phyloP scores from a whole-genome alignment of 2,329 filamentous ascomycete genomes.

The Cladophialophora bantiana region DNA sequence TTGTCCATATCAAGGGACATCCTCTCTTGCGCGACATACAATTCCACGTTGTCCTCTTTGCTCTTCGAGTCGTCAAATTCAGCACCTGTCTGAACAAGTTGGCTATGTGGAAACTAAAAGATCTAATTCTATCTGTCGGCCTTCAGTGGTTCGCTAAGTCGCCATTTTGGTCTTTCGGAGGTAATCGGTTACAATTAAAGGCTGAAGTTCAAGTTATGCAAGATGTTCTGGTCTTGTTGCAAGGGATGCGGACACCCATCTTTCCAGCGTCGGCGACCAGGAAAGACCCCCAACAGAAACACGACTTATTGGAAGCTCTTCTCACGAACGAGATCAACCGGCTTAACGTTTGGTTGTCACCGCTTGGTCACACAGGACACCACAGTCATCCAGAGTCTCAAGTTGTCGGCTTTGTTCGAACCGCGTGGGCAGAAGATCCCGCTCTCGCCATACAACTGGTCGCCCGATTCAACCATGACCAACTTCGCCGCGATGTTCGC shows the following conservation, averaged over 20 bases:
- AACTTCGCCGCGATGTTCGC: conserved; percentile 76
- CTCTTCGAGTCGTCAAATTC: conserved; percentile 76
- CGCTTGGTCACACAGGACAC: conserved; percentile 64
- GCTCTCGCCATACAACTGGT: conserved; percentile 86
- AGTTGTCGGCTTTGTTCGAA: conserved; percentile 71
- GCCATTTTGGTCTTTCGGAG: conserved; percentile 92
- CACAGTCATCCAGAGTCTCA: conserved; percentile 41
- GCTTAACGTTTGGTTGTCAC: conserved; percentile 87
- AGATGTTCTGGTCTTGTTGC: conserved; percentile 74
- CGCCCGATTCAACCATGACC: conserved; percentile 77
- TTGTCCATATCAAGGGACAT: conserved; percentile 75
- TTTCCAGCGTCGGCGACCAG: conserved; percentile 57
- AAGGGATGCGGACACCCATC: conserved; percentile 68
- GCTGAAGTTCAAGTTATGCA: conserved; percentile 83
- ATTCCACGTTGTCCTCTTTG: conserved; percentile 85
- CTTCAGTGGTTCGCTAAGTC: conserved; percentile 86
- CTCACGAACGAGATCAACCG: conserved; percentile 84
- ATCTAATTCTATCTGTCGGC: conserved; percentile 83
- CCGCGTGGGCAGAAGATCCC: conserved; percentile 86
- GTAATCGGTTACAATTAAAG: conserved; percentile 90
- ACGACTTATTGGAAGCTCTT: conserved; percentile 80
- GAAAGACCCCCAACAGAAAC: conserved; percentile 76
- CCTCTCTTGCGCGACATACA: conserved; percentile 91
- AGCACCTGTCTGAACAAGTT: conserved; percentile 69
- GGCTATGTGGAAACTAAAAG: conserved; percentile 82